Conservation (phyloP, 2,329 filamentous ascomycete species). For the Fusarium incarnatum region DNA sequence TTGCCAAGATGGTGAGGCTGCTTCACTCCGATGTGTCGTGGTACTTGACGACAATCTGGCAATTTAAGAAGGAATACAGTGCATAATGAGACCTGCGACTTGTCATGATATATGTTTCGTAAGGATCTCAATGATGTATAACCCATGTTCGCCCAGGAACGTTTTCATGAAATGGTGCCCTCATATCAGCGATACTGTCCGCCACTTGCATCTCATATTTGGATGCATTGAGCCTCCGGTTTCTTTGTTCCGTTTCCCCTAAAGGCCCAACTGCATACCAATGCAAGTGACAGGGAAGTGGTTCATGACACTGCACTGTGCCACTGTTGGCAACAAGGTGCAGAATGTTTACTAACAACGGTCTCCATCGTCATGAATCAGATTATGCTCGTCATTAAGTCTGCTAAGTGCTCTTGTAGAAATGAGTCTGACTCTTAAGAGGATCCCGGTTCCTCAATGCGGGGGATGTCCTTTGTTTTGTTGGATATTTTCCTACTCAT, state of each 20-base stretch:
- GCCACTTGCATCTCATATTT: background rate
- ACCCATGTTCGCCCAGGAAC: background rate
- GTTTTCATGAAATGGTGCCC: background rate
- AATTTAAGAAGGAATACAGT: background rate
- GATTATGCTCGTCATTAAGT: constrained; percentile 27
- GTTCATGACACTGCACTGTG: constrained; percentile 24
- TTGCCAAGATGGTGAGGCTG: constrained; percentile 2
- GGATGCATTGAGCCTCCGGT: background rate
- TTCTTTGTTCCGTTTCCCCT: constrained; percentile 3
- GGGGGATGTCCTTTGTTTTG: background rate
- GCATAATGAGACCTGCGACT: background rate
- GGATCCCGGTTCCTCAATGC: background rate
- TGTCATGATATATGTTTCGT: background rate
- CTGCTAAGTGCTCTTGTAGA: background rate
- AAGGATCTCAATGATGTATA: background rate
- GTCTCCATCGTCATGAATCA: constrained; percentile 22
- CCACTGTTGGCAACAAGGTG: background rate
- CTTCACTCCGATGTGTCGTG: background rate
- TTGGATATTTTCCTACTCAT: background rate
- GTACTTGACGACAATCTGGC: background rate
- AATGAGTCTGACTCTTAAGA: constrained; percentile 1
- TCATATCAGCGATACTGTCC: background rate
- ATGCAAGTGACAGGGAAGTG: constrained; percentile 6
- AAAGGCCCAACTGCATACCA: constrained; percentile 3
- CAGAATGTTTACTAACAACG: background rate